Conservation (phyloP, 176 grass and related monocot species). For the Luzula sylvatica region DNA sequence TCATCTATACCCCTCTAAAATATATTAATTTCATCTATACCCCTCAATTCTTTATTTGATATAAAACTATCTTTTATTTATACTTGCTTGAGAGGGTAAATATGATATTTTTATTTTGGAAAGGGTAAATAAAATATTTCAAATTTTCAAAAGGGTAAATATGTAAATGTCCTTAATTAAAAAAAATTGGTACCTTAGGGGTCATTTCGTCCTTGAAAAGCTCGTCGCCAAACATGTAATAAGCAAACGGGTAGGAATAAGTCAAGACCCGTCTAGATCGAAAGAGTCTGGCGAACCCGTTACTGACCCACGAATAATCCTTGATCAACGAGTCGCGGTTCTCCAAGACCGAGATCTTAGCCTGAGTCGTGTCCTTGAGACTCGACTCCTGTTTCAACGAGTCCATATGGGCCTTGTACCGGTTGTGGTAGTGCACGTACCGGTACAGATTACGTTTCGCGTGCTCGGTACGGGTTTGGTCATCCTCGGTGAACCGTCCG, state of each 20-base stretch:
- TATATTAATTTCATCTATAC: too few species aligned
- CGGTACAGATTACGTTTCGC: conserved; percentile 33
- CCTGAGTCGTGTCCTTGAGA: conserved; percentile 50
- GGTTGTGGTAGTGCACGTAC: conserved; percentile 46
- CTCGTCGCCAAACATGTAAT: conserved; percentile 57
- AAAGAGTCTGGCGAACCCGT: conserved; percentile 83
- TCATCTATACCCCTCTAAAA: not conserved
- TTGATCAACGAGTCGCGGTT: conserved; percentile 88
- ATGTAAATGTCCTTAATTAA: not conserved
- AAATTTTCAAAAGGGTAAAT: too few species aligned
- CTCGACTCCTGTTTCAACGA: conserved; percentile 40
- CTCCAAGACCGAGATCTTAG: conserved; percentile 82
- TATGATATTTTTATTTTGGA: too few species aligned
- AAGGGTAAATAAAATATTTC: too few species aligned
- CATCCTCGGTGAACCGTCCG: conserved; percentile 76
- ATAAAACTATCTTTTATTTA: too few species aligned
- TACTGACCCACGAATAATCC: conserved; percentile 86
- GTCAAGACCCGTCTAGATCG: conserved; percentile 89
- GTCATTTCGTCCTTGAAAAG: conserved; percentile 56
- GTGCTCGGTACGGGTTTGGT: conserved; percentile 39
- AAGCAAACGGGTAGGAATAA: conserved; percentile 70
- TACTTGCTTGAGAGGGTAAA: too few species aligned
- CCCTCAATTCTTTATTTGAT: too few species aligned
- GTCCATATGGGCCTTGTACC: conserved; percentile 52
- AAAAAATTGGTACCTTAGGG: conserved; percentile 11